Conservation (phyloP, 257 asterid species). For the Lithospermum erythrorhizon region DNA sequence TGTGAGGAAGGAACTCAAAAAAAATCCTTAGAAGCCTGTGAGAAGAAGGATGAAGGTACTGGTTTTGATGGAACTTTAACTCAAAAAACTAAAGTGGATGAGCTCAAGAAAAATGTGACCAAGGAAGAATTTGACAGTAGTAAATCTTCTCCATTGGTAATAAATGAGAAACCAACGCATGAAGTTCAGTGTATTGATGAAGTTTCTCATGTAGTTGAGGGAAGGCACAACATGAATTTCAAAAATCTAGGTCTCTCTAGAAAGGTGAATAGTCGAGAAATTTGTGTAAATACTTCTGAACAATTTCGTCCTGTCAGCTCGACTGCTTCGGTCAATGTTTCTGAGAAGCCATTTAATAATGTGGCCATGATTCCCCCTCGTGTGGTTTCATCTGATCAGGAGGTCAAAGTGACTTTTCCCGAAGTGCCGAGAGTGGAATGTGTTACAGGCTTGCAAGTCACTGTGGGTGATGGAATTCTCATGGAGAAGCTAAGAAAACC, state of each 20-base stretch:
- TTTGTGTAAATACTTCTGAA: constrained; percentile 14
- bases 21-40: constrained; percentile 14
- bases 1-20: constrained; percentile 16
- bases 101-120: constrained; percentile 19
- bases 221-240: constrained; percentile 19
- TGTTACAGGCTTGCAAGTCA: constrained; percentile 15
- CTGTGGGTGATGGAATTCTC: constrained; percentile 22
- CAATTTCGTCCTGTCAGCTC: constrained; percentile 22
- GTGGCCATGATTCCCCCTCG: constrained; percentile 20
- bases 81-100: constrained; percentile 20
- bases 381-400: constrained; percentile 17
- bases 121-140: constrained; percentile 19
- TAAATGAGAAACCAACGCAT: constrained; percentile 18
- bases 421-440: constrained; percentile 12
- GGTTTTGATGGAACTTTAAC: constrained; percentile 21
- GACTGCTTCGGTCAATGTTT: constrained; percentile 20
- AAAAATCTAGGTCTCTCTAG: constrained; percentile 24
- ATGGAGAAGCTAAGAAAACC: constrained; percentile 20
- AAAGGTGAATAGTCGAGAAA: constrained; percentile 11
- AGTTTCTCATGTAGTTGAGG: constrained; percentile 22
- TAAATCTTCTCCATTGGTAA: constrained; percentile 25
- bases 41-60: constrained; percentile 17
- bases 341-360: constrained; percentile 15
- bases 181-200: constrained; percentile 13
- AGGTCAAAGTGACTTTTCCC: constrained; percentile 12